Base-by-base conservation (phyloP, 768 basidiomycete genomes). In the Thelephora aurantiotincta region DNA sequence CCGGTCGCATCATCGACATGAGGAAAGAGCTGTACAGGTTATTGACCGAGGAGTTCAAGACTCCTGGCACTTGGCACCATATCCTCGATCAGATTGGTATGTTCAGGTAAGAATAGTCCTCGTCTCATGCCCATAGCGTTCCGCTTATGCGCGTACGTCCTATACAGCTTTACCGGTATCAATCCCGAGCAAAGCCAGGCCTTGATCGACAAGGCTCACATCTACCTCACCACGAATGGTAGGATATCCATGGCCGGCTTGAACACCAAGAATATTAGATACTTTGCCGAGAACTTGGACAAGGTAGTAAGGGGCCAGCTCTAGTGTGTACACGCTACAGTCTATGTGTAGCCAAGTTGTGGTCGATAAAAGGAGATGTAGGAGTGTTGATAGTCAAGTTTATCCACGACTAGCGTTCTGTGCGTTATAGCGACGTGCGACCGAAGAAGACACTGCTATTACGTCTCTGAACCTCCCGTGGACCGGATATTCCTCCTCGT, bases 11-110 rank as follows among this genome's bases (percentile, higher is more conserved):
- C 62, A 94, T 93, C 57, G 69, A 72, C 45, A 97, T 97, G 93
- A 78, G 96, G 36, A 67, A 77, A 52, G 75, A 85, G 66, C 71
- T 99, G 55, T 72, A 78, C 70, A 66, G 73, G 47, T 60, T 86
- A 56, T 63, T 96, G 60, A 83, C 75, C 16, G 72, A 87, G 52
- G 80, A 84, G 61, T 64, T 90, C 53, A 74, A 84, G 58, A 93
- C 89, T 45, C 92, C 92, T 3, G 90, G 92, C 5, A 79, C 78
- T 58, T 99, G 96, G 96, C 77, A 82, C n/a, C 94, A 98, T 65
- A 94, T 99, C 57, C 69, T 83, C 56, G 76, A 78, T 46, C 96
- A 98, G 71, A 98, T 98, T 64, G 94, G 93, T 48, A 96, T 94
- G 93, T 96, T 93, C 73, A 90, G 86, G 80, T 90, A 61, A 51